phyloP scores from a whole-genome alignment of 129 eudicot species.

The Arctium lappa region DNA sequence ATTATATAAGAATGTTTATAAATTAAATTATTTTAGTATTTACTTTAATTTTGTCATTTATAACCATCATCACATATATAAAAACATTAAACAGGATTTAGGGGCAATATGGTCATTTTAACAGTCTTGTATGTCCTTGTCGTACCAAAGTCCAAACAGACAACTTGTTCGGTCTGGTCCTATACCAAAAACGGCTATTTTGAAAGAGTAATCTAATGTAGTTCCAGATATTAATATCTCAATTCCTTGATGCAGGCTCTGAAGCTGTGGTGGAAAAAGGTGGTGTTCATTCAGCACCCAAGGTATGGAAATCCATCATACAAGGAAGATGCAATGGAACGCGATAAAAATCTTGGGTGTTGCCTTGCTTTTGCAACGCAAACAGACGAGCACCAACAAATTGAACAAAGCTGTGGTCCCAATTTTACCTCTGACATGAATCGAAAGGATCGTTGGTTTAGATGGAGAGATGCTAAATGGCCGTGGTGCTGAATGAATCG shows the following conservation, averaged over 20 bases:
- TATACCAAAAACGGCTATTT: not conserved
- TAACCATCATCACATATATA: too few relatives aligned
- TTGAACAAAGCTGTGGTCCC: constrained; percentile 6
- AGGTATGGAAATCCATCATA: constrained; percentile 56
- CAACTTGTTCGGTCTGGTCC: not conserved
- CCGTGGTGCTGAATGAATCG: constrained; percentile 62
- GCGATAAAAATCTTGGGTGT: constrained; percentile 42
- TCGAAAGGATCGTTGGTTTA: constrained; percentile 36
- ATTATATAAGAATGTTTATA: not conserved
- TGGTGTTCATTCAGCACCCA: constrained; percentile 70
- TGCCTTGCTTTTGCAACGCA: constrained; percentile 35
- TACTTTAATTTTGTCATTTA: too few relatives aligned
- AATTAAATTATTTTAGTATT: too few relatives aligned
- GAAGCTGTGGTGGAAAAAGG: constrained; percentile 87
- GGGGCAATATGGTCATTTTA: not conserved
- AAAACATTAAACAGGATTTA: too few relatives aligned
- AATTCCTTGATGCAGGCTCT: constrained; percentile 50
- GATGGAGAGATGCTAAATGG: constrained; percentile 83
- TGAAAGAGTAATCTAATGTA: not conserved
- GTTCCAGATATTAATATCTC: not conserved
- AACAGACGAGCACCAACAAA: constrained; percentile 2
- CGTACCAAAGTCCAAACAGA: not conserved
- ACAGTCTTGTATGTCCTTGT: not conserved
- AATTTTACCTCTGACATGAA: not conserved
- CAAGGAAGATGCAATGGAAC: constrained; percentile 55